Evolutionary conservation across 139 green algal species (phyloP).

Genomic region (Chlorella vulgaris): DNA sequence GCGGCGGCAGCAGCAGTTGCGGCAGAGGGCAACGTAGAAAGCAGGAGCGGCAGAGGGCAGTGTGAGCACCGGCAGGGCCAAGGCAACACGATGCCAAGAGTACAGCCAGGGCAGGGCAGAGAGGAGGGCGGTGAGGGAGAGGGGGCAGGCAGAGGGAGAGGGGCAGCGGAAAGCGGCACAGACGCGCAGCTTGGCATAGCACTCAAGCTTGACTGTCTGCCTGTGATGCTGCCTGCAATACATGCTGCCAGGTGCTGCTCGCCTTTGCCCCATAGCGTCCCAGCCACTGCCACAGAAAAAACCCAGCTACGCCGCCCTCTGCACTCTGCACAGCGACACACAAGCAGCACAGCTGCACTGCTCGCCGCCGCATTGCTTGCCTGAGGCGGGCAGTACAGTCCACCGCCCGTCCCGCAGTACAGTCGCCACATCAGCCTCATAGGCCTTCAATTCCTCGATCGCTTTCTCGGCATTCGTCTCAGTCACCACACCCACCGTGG

Average conservation of each 20-base stretch:
- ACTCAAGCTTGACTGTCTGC: too few species aligned
- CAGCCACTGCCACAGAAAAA: too few species aligned
- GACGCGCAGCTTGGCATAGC: too few species aligned
- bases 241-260: too few species aligned
- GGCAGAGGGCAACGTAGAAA: too few species aligned
- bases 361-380: not conserved
- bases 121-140: not conserved
- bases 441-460: constrained; percentile 96
- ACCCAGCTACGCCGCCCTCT: too few species aligned
- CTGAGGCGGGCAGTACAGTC: constrained; percentile 53
- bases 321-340: too few species aligned
- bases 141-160: not conserved
- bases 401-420: constrained; percentile 72
- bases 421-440: constrained; percentile 88
- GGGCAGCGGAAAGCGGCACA: not conserved
- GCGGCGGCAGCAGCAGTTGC: too few species aligned
- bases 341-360: too few species aligned
- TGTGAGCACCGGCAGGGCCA: too few species aligned
- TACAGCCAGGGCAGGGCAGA: not conserved
- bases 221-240: not conserved
- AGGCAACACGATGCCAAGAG: not conserved
- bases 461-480: constrained; percentile 97
- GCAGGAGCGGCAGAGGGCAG: too few species aligned
- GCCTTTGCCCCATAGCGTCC: too few species aligned
- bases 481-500: constrained; percentile 91